Evolutionary conservation across 2,329 filamentous ascomycete genomes (phyloP), one percentile per base, ranked within the genome.

Genomic region (Ophiostoma tasmaniense): DNA sequence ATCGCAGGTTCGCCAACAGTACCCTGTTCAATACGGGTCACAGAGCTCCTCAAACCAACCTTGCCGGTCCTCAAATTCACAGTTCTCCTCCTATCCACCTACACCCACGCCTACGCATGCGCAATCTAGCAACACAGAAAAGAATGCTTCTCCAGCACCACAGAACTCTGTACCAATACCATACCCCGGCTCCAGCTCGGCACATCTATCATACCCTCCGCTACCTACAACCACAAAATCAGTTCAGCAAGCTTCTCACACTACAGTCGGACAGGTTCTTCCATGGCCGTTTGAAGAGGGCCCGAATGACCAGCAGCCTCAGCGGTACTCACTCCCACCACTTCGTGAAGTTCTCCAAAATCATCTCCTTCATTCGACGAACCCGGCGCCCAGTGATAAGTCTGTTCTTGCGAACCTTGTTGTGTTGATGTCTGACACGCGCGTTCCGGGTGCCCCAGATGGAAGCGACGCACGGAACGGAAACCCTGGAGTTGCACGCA

Each of bases 381-480:
- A 71, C 13, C 28, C 66, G 3, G 45, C 37, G 11, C 64, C 66
- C 8, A 39, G 65, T 25, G 52, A 67, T 59, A 59, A 37, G 35
- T 65, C 70, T 6, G 45, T 67, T 7, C 33, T 75, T 10, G 69
- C 73, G 33, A 71, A 70, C n/a, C 70, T 76, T 0, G 66, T 74
- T 1, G 61, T 72, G 6, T 71, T 76, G 22, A 66, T 76, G n/a
- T 75, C 74, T 3, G 72, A 74, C n/a, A 70, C 72, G 7, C 71
- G 67, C 4, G 64, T 75, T 3, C 73, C 73, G 0, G 37, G 35
- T 37, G 30, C 30, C 1, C 61, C 30, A 13, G 61, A 37, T 14
- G 8, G 20, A 10, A 2, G 28, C 22, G 11, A 37, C 33, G n/a
- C 35, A 66, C 6, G 33, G 14, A n/a, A 33, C 3, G 28, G 45